Conservation (phyloP, 176 grass and related monocot species). For the Puccinellia tenuiflora region DNA sequence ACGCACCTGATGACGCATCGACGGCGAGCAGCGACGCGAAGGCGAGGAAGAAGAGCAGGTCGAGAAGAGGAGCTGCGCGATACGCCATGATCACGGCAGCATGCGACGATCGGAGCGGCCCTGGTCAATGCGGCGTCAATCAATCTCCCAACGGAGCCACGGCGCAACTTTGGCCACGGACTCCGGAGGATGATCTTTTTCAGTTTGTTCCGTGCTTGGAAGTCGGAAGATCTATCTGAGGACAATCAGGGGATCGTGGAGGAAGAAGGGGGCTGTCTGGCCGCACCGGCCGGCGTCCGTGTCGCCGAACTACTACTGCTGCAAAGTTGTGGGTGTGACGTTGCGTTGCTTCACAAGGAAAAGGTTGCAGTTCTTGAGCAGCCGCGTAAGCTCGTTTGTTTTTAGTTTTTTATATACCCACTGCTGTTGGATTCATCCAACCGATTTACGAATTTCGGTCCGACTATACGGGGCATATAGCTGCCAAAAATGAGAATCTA, state of each 20-base stretch:
- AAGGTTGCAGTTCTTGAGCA: not conserved
- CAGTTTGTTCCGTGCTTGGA: not conserved
- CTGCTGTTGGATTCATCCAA: not conserved
- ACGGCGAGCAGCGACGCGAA: not conserved
- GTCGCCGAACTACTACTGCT: not conserved
- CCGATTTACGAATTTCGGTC: not conserved
- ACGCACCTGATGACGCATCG: constrained; percentile 11
- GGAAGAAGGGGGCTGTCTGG: not conserved
- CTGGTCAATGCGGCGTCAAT: constrained; percentile 16
- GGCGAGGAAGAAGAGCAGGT: not conserved
- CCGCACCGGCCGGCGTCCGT: not conserved
- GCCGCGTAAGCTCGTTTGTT: not conserved
- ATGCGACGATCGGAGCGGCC: not conserved
- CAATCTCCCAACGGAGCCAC: not conserved
- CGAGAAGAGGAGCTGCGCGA: not conserved
- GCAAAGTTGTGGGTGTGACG: not conserved
- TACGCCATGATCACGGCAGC: not conserved
- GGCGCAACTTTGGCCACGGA: not conserved
- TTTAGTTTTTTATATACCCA: not conserved
- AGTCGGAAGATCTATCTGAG: constrained; percentile 26
- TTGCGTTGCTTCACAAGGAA: not conserved
- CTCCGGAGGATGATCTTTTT: not conserved
- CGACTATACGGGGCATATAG: not conserved
- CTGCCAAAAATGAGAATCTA: not conserved
- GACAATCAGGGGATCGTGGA: not conserved